Evolutionary conservation across 192 early-diverging fungal genomes (phyloP).

Genomic region (Coemansia sp.): DNA sequence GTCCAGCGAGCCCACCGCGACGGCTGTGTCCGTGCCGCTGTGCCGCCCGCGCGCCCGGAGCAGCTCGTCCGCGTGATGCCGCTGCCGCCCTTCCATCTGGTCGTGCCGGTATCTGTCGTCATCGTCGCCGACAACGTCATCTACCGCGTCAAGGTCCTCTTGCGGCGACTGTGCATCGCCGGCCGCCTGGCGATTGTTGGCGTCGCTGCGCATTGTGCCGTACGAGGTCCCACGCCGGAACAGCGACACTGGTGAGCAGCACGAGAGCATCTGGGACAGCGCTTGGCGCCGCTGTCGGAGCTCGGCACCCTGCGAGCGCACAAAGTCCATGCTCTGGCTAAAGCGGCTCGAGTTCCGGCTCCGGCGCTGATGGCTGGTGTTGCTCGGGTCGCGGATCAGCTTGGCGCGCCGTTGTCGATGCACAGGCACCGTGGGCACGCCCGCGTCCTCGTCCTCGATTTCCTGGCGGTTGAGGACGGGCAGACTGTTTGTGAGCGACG

Average conservation of each 20-base stretch:
- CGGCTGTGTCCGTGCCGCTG: slow-evolving; percentile 34
- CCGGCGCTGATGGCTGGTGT: slow-evolving; percentile 41
- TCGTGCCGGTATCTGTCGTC: slow-evolving; percentile 5
- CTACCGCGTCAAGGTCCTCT: too few species aligned
- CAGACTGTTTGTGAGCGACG: slow-evolving; percentile 18
- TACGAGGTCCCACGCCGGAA: slow-evolving; percentile 44
- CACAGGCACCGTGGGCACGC: slow-evolving; percentile 5
- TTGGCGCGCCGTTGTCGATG: slow-evolving; percentile 34
- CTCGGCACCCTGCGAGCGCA: slow-evolving; percentile 28
- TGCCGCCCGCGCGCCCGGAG: background rate
- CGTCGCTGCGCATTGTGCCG: slow-evolving; percentile 42
- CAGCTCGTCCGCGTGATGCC: background rate
- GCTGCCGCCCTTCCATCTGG: background rate
- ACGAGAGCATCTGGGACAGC: slow-evolving; percentile 39
- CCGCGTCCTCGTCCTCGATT: slow-evolving; percentile 28
- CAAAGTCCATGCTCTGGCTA: slow-evolving; percentile 49
- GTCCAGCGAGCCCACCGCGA: slow-evolving; percentile 35
- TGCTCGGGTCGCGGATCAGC: slow-evolving; percentile 47
- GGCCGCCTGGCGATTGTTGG: slow-evolving; percentile 6
- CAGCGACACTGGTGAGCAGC: slow-evolving; percentile 47
- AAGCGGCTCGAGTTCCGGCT: slow-evolving; percentile 20
- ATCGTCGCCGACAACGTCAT: background rate
- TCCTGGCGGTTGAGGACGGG: slow-evolving; percentile 26
- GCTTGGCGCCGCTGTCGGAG: slow-evolving; percentile 18
- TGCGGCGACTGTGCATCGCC: background rate